Percentiles rank a stretch among this genome's conserved stretches.
phyloP scores from a whole-genome alignment of 2,329 filamentous ascomycete species.

The Metarhizium album region DNA sequence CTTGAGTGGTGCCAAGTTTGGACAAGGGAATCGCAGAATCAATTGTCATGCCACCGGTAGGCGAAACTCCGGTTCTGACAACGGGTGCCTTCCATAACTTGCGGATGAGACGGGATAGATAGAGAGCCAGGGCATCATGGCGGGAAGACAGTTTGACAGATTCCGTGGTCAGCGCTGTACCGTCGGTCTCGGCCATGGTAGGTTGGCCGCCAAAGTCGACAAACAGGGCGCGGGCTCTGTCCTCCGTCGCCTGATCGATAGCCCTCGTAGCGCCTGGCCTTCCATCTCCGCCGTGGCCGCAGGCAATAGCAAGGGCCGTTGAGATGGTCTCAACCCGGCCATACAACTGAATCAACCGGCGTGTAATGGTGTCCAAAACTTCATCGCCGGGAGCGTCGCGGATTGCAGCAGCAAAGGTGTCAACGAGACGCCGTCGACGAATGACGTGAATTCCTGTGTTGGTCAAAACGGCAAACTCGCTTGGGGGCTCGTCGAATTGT shows the following conservation, averaged over 20 bases:
- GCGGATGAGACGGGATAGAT: constrained; percentile 78
- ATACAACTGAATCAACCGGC: constrained; percentile 75
- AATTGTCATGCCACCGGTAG: constrained; percentile 52
- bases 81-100: constrained; percentile 79
- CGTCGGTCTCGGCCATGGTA: constrained; percentile 65
- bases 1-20: constrained; percentile 69
- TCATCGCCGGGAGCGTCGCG: constrained; percentile 65
- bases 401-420: constrained; percentile 80
- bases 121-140: constrained; percentile 79
- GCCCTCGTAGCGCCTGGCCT: constrained; percentile 62
- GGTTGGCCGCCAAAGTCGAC: constrained; percentile 89
- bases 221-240: constrained; percentile 76
- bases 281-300: constrained; percentile 76
- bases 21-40: constrained; percentile 52
- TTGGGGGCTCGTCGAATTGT: constrained; percentile 77
- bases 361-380: constrained; percentile 69
- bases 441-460: constrained; percentile 84
- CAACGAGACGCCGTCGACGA: constrained; percentile 72
- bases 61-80: constrained; percentile 40
- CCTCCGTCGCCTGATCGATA: constrained; percentile 75
- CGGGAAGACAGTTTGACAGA: constrained; percentile 79
- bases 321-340: constrained; percentile 83
- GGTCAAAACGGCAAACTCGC: constrained; percentile 84
- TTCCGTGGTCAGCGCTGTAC: constrained; percentile 63
- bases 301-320: constrained; percentile 86